Conservation (phyloP, 2,329 filamentous ascomycete species). For the Epichloe bromicola region DNA sequence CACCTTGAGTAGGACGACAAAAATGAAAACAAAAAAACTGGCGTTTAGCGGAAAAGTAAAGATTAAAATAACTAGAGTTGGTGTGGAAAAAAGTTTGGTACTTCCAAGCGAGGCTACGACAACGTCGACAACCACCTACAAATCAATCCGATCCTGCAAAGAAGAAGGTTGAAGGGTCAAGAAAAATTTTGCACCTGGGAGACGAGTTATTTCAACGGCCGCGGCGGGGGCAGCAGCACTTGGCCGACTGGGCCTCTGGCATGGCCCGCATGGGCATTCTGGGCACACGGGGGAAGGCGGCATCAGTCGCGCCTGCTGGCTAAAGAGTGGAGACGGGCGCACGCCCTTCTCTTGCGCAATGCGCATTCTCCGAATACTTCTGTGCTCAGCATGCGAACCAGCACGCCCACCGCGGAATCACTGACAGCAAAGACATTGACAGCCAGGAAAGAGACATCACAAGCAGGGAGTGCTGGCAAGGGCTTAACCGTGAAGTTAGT, state of each 20-base stretch:
- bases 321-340: no score
- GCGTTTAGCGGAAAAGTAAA: not conserved
- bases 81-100: not conserved
- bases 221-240: constrained; percentile 2
- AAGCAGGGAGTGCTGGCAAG: no score
- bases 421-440: no score
- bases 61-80: not conserved
- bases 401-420: no score
- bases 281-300: not conserved
- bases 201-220: constrained; percentile 4
- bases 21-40: not conserved
- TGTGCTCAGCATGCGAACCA: no score
- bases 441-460: no score
- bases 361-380: no score
- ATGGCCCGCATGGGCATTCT: not conserved
- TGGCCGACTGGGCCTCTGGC: not conserved
- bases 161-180: constrained; percentile 1
- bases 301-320: no score
- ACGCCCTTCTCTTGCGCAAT: no score
- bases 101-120: constrained; percentile 6
- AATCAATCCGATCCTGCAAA: constrained; percentile 5
- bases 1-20: constrained; percentile 2
- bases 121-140: constrained; percentile 7
- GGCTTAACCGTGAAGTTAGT: not conserved
- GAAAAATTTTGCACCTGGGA: constrained; percentile 4